Evolutionary conservation across 352 stramenopile species (phyloP), one percentile per base, ranked within the genome.

Genomic region (Phytophthora citricola): DNA sequence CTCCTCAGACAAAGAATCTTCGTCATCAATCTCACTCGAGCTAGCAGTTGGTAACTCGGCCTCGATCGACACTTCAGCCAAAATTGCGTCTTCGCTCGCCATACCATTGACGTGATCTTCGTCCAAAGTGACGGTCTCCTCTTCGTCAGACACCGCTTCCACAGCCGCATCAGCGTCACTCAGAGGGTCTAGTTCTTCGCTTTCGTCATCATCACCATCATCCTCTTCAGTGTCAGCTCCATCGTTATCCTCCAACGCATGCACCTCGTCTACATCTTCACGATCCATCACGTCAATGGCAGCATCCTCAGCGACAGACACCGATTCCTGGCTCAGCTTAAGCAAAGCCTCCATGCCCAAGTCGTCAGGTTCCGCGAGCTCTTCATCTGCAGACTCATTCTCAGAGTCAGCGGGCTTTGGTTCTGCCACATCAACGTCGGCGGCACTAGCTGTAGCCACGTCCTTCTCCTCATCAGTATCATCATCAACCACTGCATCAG

Each of bases 271-370:
- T 14, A 61, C 24, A 7, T 57, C 40, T 7, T 2, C 15, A 38
- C 11, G 20, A 43, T 27, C 51, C 38, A 14, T 63, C 4, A 5
- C 12, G 6, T 47, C 58, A 32, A 12, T 58, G 6, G 39, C 46
- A 58, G 8, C 45, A 31, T 45, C 38, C 5, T 39, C 57, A 12
- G 6, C 26, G 5, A 39, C 36, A 54, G 9, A 34, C n/a, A 43
- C 44, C n/a, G 10, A 32, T 17, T 56, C 34, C 24, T 47, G 58
- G 10, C 43, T 59, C n/a, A 47, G n/a, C 11, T 73, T 47, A 41
- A 47, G 17, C 14, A 38, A 54, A 38, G 29, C 15, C n/a, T 68
- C 49, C 10, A 65, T n/a, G 31, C 68, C 44, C 14, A 66, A 14
- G 20, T 60, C 44, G 26, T 51, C 50, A 9, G 31, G 12, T 15